Percentiles rank a stretch among this genome's conserved stretches.
Evolutionary conservation across 768 basidiomycete species (phyloP).

Genomic region (Termitomyces sp.): DNA sequence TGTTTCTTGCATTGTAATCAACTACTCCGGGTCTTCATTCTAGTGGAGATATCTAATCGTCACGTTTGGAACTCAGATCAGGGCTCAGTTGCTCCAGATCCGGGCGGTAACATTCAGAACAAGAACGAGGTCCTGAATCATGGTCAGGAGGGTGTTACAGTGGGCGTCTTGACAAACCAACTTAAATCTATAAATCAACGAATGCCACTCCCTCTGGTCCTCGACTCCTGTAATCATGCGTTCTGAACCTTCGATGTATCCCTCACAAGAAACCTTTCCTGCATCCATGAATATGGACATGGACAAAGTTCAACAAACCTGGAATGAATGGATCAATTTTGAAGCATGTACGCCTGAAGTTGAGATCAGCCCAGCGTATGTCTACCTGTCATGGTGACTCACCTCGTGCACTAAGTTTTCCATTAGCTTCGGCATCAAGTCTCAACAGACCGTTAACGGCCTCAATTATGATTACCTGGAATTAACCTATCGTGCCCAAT

Average conservation of each 20-base stretch:
- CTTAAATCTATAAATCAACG: not conserved
- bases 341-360: conserved; percentile 3
- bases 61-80: not conserved
- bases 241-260: not conserved
- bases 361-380: not conserved
- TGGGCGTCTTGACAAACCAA: not conserved
- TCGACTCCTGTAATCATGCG: not conserved
- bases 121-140: conserved; percentile 2
- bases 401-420: not conserved
- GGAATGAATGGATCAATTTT: conserved; percentile 8
- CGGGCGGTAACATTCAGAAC: not conserved
- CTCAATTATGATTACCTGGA: not conserved
- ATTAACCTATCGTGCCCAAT: not conserved
- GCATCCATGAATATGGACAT: not conserved
- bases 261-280: not conserved
- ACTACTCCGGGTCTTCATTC: not conserved
- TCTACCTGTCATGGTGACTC: not conserved
- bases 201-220: not conserved
- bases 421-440: not conserved
- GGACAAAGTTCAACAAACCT: not conserved
- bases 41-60: not conserved
- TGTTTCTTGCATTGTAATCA: not conserved
- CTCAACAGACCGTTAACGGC: not conserved
- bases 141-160: not conserved
- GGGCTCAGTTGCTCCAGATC: not conserved